Evolutionary conservation across 306 rosid species (phyloP).

Genomic region (Pueraria montana): DNA sequence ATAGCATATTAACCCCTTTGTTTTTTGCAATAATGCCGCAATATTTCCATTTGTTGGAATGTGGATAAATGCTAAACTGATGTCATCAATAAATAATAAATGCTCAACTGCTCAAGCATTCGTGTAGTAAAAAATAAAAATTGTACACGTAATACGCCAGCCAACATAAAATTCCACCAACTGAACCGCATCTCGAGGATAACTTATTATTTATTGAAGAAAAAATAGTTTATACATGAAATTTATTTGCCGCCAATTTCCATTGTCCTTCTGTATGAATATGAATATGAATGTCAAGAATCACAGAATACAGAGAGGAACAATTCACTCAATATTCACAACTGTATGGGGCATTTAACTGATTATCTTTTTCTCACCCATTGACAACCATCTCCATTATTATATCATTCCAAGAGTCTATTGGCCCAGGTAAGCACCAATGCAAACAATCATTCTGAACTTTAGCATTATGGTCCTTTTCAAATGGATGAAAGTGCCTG

Average conservation of each 20-base stretch:
- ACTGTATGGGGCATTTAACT: conserved; percentile 22
- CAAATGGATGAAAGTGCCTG: conserved; percentile 83
- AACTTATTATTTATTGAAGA: no score
- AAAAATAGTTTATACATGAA: no score
- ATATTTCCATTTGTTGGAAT: no score
- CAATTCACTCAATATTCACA: conserved; percentile 46
- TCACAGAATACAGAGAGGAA: conserved; percentile 37
- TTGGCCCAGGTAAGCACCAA: conserved; percentile 99
- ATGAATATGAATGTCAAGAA: conserved; percentile 39
- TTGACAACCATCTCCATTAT: conserved; percentile 82
- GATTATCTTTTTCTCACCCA: conserved; percentile 41
- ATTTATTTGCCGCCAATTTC: conserved; percentile 36
- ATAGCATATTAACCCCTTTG: no score
- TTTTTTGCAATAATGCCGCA: background rate
- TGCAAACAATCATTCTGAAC: conserved; percentile 93
- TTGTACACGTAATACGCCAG: background rate
- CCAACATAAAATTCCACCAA: background rate
- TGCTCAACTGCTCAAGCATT: no score
- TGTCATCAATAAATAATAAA: no score
- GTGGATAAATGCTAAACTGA: background rate
- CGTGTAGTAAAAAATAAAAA: background rate
- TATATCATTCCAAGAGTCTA: conserved; percentile 91
- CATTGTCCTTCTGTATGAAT: conserved; percentile 26
- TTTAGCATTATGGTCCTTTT: conserved; percentile 56
- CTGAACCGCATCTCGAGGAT: no score